Conservation (phyloP, 148 eudicot genomes). For the Persicaria maculosa region DNA sequence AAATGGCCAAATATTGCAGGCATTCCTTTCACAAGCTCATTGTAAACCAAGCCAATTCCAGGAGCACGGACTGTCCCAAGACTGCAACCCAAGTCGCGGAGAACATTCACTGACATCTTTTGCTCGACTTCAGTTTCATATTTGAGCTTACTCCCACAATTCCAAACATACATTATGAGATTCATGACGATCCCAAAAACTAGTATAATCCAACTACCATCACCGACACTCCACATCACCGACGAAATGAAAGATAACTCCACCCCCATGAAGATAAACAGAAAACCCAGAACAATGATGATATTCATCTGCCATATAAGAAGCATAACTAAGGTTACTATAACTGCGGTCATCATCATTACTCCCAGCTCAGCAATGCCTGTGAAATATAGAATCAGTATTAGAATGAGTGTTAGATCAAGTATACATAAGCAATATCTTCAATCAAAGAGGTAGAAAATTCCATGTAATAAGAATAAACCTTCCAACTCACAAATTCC, state of each 20-base stretch:
- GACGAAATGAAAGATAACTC: conserved; percentile 89
- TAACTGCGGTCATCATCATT: conserved; percentile 90
- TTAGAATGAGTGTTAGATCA: conserved; percentile 17
- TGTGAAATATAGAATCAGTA: conserved; percentile 31
- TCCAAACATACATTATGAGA: conserved; percentile 84
- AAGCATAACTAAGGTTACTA: conserved; percentile 94
- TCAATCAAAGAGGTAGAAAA: neutral
- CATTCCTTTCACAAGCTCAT: conserved; percentile 84
- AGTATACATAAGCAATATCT: neutral
- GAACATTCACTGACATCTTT: conserved; percentile 82
- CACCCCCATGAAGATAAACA: conserved; percentile 67
- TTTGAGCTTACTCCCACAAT: conserved; percentile 89
- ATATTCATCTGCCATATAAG: conserved; percentile 97
- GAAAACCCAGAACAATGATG: conserved; percentile 56
- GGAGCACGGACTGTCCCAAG: conserved; percentile 98
- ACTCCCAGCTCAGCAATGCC: conserved; percentile 96
- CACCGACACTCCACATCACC: conserved; percentile 66
- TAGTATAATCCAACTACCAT: conserved; percentile 97
- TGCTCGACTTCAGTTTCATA: conserved; percentile 88
- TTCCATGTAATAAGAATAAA: neutral
- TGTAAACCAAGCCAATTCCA: conserved; percentile 94
- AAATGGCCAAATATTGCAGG: conserved; percentile 97
- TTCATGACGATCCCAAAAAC: conserved; percentile 66
- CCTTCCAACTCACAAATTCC: neutral
- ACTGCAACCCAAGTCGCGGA: conserved; percentile 79